A percentile compares a stretch with the other conserved stretches of the same genome.
Evolutionary conservation across 2,329 filamentous ascomycete species (phyloP).

Genomic region (Dactylellina cionopaga): DNA sequence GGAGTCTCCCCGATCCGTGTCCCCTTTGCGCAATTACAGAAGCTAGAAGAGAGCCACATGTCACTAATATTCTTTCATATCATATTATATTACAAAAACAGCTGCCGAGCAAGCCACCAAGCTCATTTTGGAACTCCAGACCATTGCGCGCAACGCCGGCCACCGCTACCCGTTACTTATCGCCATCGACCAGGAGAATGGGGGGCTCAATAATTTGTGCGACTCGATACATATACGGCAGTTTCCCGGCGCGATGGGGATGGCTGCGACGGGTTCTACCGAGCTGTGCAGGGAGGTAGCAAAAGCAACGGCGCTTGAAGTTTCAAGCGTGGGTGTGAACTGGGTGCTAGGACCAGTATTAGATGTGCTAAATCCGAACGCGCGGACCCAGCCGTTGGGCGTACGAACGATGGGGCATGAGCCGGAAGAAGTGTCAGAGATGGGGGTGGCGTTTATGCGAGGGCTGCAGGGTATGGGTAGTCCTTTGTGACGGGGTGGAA

Average conservation of each 20-base stretch:
- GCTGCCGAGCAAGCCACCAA: constrained; percentile 89
- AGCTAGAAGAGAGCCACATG: constrained; percentile 11
- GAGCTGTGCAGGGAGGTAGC: constrained; percentile 88
- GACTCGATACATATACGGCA: constrained; percentile 64
- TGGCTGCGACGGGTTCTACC: constrained; percentile 86
- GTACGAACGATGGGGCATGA: constrained; percentile 92
- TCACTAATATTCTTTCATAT: constrained; percentile 15
- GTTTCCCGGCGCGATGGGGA: constrained; percentile 95
- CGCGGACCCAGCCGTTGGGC: constrained; percentile 80
- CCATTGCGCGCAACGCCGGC: constrained; percentile 87
- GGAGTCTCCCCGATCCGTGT: constrained; percentile 8
- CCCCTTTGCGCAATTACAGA: constrained; percentile 24
- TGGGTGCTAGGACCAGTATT: constrained; percentile 93
- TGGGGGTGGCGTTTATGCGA: constrained; percentile 87
- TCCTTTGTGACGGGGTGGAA: too few relatives aligned
- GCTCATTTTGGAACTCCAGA: constrained; percentile 90
- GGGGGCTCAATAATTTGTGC: constrained; percentile 60
- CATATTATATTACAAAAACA: too few relatives aligned
- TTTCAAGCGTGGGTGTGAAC: constrained; percentile 93
- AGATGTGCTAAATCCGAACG: constrained; percentile 73
- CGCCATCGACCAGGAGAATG: constrained; percentile 95
- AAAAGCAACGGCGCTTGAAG: constrained; percentile 90
- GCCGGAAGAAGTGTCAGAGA: constrained; percentile 92
- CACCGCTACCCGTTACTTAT: constrained; percentile 90
- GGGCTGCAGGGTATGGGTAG: constrained; percentile 65